Evolutionary conservation across 2,329 filamentous ascomycete species (phyloP).

Genomic region (Stagonosporopsis vannaccii): DNA sequence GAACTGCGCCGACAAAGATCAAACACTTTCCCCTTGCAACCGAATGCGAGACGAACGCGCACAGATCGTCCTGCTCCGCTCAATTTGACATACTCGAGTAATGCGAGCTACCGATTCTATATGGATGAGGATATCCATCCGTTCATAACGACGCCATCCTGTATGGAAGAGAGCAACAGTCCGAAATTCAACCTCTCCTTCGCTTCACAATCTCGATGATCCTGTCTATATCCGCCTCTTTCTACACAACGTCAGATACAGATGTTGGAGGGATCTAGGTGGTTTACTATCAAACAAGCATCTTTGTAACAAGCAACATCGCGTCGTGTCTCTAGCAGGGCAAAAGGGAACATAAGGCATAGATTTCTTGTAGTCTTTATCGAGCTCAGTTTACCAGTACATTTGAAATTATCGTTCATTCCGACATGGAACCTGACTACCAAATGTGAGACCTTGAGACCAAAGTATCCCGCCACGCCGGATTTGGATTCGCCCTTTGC

Average conservation of each 20-base stretch:
- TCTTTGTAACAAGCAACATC: neutral
- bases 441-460: neutral
- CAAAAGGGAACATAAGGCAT: neutral
- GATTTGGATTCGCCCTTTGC: neutral
- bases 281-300: neutral
- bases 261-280: neutral
- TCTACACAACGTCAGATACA: neutral
- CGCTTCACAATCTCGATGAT: neutral
- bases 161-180: neutral
- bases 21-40: neutral
- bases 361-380: neutral
- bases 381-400: neutral
- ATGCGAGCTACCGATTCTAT: conserved; percentile 12
- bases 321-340: neutral
- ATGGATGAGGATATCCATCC: conserved; percentile 13
- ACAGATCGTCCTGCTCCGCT: neutral
- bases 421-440: neutral
- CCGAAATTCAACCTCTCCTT: neutral
- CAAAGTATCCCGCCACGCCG: neutral
- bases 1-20: conserved; percentile 8
- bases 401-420: neutral
- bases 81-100: neutral
- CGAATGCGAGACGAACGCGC: neutral
- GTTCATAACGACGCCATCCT: conserved; percentile 13
- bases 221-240: neutral